A percentile compares a stretch with the other conserved stretches of the same genome.
Conservation (phyloP, 2,329 filamentous ascomycete species). For the Tolypocladium nubicola region DNA sequence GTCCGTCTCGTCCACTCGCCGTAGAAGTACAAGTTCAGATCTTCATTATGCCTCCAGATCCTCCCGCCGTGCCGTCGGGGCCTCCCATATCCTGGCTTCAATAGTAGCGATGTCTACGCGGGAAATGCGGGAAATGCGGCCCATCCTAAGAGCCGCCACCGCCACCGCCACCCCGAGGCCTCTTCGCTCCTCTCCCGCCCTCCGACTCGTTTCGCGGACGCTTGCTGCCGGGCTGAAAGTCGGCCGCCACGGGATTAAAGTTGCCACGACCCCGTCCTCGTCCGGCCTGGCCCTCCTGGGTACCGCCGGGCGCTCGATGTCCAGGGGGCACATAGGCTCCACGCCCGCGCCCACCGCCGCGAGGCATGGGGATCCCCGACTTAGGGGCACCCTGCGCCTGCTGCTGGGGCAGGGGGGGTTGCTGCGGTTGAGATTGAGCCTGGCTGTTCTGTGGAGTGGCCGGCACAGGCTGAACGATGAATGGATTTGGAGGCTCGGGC, state of each 20-base stretch:
- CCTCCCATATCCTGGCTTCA: background rate
- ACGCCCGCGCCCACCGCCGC: constrained; percentile 28
- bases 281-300: constrained; percentile 21
- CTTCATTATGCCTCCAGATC: background rate
- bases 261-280: constrained; percentile 26
- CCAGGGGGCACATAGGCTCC: constrained; percentile 27
- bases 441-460: constrained; percentile 4
- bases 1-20: background rate
- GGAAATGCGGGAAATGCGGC: background rate
- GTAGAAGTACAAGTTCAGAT: background rate
- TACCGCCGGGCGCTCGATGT: constrained; percentile 23
- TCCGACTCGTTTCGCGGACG: constrained; percentile 43
- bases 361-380: constrained; percentile 30
- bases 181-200: constrained; percentile 29
- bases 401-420: constrained; percentile 10
- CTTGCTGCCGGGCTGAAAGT: constrained; percentile 49
- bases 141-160: background rate
- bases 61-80: background rate
- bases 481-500: constrained; percentile 15
- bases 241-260: constrained; percentile 41
- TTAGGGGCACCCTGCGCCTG: constrained; percentile 12
- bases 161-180: constrained; percentile 22
- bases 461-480: constrained; percentile 6
- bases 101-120: background rate
- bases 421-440: constrained; percentile 1